Base-by-base conservation (phyloP, 208 protist genomes). In the Phytomonas serpens region DNA sequence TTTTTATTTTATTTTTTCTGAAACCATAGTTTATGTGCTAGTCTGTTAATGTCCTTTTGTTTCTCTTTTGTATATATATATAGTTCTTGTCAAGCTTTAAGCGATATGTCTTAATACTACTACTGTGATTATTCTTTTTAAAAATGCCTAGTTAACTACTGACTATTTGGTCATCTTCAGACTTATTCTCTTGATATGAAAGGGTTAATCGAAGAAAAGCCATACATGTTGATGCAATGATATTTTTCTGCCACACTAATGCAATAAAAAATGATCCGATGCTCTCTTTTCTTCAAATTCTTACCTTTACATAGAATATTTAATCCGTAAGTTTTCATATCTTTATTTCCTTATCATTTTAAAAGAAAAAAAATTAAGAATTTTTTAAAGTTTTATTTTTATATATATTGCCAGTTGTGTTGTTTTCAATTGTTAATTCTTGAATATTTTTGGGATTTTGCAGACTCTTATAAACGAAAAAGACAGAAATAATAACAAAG, bases 1-100 rank as follows among this genome's bases (percentile, higher is more conserved):
- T 81, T 64, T 68, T 71, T 75, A 61, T 72, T 74, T 72, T 80
- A 37, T 0, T 64, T 64, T 63, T 38, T 68, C 31, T 33, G 16
- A 9, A 13, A 61, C 33, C 42, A 33, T 38, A 30, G 57, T 75
- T 78, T 74, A 42, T 76, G 47, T 61, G 33, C 37, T 74, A 32
- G 32, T 47, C 38, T 72, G 51, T 79, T 57, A 67, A 37, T 62
- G 13, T 34, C 47, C 27, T 73, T 64, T 51, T 29, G 34, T 52
- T 37, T 71, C 38, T 36, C 57, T 67, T 16, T 37, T 16, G 31
- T 74, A 19, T 64, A 47, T 27, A 47, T 27, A 47, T 47, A 47
- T 47, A 19, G 7, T 23, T 47, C 16, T 10, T 47, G 14, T 47
- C 6, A 10, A 47, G 40, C 16, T 47, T 47, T 14, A 47, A 47